Conservation (phyloP, 1,139 yeast species). For the Debaryomycetaceae sp. region DNA sequence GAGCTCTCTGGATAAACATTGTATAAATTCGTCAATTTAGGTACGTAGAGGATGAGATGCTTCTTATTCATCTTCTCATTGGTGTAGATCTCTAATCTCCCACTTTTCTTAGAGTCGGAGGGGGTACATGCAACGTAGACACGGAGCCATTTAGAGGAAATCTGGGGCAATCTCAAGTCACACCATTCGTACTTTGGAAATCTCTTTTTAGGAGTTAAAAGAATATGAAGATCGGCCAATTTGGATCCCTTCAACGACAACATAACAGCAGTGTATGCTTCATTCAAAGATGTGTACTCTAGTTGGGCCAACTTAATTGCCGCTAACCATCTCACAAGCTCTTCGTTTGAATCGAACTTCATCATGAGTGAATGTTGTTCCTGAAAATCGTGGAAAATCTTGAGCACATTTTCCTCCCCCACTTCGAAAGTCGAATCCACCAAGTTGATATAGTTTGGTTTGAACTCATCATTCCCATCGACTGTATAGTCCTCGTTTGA, state of each 20-base stretch:
- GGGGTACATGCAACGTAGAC: conserved; percentile 47
- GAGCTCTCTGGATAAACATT: conserved; percentile 56
- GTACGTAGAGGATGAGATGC: conserved; percentile 43
- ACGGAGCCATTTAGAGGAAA: conserved; percentile 53
- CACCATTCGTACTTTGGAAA: conserved; percentile 53
- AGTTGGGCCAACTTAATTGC: conserved; percentile 46
- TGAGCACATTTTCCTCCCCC: conserved; percentile 15
- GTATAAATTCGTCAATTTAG: conserved; percentile 38
- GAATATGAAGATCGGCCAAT: conserved; percentile 51
- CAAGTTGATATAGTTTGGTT: conserved; percentile 48
- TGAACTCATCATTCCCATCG: conserved; percentile 28
- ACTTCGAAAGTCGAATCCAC: conserved; percentile 41
- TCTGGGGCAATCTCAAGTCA: conserved; percentile 52
- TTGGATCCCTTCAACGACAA: conserved; percentile 52
- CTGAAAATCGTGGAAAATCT: conserved; percentile 38
- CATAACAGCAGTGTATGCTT: conserved; percentile 55
- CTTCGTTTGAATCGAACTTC: conserved; percentile 28
- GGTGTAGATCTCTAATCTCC: conserved; percentile 49
- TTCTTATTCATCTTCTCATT: conserved; percentile 41
- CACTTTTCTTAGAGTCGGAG: conserved; percentile 34
- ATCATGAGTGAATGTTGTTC: conserved; percentile 30
- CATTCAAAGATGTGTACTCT: conserved; percentile 50
- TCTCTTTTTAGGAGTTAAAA: conserved; percentile 45
- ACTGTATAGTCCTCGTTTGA: conserved; percentile 20
- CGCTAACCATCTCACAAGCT: conserved; percentile 42